Evolutionary conservation across 306 rosid species (phyloP).

Genomic region (Cicer pinnatifidum): DNA sequence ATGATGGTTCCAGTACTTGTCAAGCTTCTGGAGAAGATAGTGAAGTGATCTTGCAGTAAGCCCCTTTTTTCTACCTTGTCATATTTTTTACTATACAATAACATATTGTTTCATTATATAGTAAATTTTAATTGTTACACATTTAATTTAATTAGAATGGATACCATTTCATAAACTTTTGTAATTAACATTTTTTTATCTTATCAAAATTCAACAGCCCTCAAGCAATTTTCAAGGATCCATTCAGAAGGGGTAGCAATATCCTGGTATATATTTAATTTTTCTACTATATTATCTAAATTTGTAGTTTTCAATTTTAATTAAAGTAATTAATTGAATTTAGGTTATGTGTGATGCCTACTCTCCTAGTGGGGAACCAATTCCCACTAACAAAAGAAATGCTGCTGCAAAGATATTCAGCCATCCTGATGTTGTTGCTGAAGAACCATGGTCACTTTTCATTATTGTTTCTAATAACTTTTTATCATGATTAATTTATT

Average conservation of each 20-base stretch:
- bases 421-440: slow-evolving; percentile 67
- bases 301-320: neutral
- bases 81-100: no score
- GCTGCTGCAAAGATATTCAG: slow-evolving; percentile 71
- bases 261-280: slow-evolving; percentile 61
- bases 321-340: neutral
- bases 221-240: slow-evolving; percentile 90
- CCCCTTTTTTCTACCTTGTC: neutral
- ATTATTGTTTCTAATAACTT: neutral
- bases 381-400: slow-evolving; percentile 73
- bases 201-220: slow-evolving; percentile 57
- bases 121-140: neutral
- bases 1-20: slow-evolving; percentile 91
- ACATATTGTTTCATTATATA: neutral
- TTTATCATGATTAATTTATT: neutral
- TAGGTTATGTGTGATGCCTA: slow-evolving; percentile 78
- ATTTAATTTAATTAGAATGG: no score
- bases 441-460: slow-evolving; percentile 62
- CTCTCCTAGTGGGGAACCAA: slow-evolving; percentile 70
- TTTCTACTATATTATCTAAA: neutral
- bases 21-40: slow-evolving; percentile 94
- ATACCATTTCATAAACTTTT: slow-evolving; percentile 3
- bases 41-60: slow-evolving; percentile 86
- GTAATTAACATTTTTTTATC: slow-evolving; percentile 20
- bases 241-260: slow-evolving; percentile 83